Percentiles rank a stretch among this genome's conserved stretches.
These are phyloP conservation scores for Albophoma yamanashiensis DNA, from an alignment of 2,329 filamentous ascomycete species.

Conservation along the genomic window DNA sequence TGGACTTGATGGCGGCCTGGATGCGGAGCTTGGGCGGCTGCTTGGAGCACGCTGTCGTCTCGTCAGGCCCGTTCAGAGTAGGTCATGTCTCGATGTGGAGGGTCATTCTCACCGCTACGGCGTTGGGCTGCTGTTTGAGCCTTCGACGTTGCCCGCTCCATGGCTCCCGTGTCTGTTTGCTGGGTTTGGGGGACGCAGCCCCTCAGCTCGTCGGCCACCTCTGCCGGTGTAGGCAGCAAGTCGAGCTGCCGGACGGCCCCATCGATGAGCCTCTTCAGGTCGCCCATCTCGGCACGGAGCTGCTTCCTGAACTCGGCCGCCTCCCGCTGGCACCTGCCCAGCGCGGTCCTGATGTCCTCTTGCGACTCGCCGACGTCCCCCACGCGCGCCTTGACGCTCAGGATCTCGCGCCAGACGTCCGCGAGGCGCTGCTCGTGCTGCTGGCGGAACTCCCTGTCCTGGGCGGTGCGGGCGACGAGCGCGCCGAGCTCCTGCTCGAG, in stretches of 20 bases:
- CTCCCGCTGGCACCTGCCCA: conserved; percentile 11
- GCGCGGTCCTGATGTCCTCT: conserved; percentile 4
- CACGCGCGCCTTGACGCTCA: conserved; percentile 17
- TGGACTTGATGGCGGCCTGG: conserved; percentile 23
- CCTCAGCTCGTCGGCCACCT: conserved; percentile 7
- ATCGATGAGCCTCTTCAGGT: conserved; percentile 12
- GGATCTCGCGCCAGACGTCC: conserved; percentile 18
- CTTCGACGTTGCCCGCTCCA: not conserved
- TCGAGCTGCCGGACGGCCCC: conserved; percentile 12
- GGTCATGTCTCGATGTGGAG: not conserved
- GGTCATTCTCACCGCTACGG: not conserved
- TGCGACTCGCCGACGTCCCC: conserved; percentile 4
- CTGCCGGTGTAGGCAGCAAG: conserved; percentile 8
- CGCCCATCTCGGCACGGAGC: conserved; percentile 12
- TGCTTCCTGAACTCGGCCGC: conserved; percentile 7
- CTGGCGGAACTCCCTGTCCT: conserved; percentile 16
- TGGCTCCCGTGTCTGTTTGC: not conserved
- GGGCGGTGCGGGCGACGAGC: conserved; percentile 13
- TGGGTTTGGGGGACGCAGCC: not conserved
- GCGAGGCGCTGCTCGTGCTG: conserved; percentile 18
- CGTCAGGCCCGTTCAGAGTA: not conserved
- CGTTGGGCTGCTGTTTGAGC: not conserved
- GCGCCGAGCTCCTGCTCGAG: conserved; percentile 18
- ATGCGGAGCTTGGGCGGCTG: conserved; percentile 15
- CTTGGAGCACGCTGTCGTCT: not conserved